Percentiles rank a stretch among this genome's conserved stretches.
These are phyloP conservation scores for Agrostemma githago DNA, from an alignment of 148 eudicot species.

Conservation along the genomic window DNA sequence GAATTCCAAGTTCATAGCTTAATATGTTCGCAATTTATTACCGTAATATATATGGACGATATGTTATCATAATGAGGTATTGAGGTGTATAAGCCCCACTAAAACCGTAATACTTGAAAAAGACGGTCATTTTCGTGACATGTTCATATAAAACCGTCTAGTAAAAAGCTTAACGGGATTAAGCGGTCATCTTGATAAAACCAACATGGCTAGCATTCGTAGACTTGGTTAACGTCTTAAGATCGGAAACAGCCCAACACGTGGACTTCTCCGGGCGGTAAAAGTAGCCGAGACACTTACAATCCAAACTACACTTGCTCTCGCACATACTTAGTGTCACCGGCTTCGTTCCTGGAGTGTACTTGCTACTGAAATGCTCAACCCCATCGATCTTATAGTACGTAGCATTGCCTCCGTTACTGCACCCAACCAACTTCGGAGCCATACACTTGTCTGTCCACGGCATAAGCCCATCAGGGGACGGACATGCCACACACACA, in stretches of 20 bases:
- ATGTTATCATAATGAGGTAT: too few relatives aligned
- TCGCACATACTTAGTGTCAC: constrained; percentile 28
- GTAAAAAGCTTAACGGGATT: not conserved
- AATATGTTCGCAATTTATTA: too few relatives aligned
- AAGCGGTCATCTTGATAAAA: constrained; percentile 30
- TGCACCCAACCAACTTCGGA: constrained; percentile 24
- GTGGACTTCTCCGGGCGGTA: constrained; percentile 36
- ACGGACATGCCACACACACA: constrained; percentile 52
- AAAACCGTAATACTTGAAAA: too few relatives aligned
- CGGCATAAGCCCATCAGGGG: constrained; percentile 34
- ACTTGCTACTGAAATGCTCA: constrained; percentile 40
- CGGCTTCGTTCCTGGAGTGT: constrained; percentile 38
- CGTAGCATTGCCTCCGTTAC: constrained; percentile 21
- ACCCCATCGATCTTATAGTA: constrained; percentile 51
- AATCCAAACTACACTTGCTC: constrained; percentile 46
- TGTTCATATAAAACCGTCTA: too few relatives aligned
- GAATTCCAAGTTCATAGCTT: too few relatives aligned
- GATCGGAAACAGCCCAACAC: constrained; percentile 58
- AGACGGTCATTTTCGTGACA: too few relatives aligned
- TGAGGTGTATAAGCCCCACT: too few relatives aligned
- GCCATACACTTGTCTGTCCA: constrained; percentile 42
- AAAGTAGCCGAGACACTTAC: constrained; percentile 56
- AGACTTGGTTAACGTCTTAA: constrained; percentile 44
- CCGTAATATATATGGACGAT: too few relatives aligned
- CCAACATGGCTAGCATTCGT: constrained; percentile 34